phyloP scores from a whole-genome alignment of 108 stramenopile species.

The Cylindrotheca closterium region DNA sequence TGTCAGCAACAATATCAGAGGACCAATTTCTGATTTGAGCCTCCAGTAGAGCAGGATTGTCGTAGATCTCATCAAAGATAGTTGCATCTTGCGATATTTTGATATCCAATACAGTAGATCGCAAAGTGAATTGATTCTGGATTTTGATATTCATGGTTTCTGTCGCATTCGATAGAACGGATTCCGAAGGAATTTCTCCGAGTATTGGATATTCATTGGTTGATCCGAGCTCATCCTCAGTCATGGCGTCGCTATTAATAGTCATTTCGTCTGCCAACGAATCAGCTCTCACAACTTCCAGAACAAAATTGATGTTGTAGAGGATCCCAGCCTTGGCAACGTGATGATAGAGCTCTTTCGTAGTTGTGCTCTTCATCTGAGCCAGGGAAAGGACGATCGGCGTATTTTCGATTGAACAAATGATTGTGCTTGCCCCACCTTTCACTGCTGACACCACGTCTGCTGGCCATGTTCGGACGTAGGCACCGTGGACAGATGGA shows the following conservation, averaged over 20 bases:
- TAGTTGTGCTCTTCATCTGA: neutral
- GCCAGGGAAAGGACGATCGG: neutral
- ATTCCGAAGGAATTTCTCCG: neutral
- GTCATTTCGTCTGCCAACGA: too few species aligned
- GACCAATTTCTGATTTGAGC: neutral
- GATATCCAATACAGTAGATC: neutral
- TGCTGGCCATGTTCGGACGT: neutral
- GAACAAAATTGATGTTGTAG: too few species aligned
- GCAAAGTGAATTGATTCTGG: neutral
- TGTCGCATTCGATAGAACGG: neutral
- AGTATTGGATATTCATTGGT: too few species aligned
- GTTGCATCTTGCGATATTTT: neutral
- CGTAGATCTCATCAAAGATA: neutral
- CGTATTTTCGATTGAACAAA: neutral
- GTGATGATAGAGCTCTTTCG: too few species aligned
- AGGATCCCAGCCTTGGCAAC: too few species aligned
- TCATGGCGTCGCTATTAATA: too few species aligned
- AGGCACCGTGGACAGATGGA: neutral
- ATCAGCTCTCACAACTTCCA: too few species aligned
- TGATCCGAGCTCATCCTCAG: too few species aligned
- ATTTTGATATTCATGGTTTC: neutral
- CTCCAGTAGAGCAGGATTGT: neutral
- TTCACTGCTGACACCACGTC: neutral
- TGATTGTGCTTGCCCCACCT: neutral
- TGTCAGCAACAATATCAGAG: neutral